Evolutionary conservation across 345 rosid species (phyloP).

Genomic region (Brassica nigra): DNA sequence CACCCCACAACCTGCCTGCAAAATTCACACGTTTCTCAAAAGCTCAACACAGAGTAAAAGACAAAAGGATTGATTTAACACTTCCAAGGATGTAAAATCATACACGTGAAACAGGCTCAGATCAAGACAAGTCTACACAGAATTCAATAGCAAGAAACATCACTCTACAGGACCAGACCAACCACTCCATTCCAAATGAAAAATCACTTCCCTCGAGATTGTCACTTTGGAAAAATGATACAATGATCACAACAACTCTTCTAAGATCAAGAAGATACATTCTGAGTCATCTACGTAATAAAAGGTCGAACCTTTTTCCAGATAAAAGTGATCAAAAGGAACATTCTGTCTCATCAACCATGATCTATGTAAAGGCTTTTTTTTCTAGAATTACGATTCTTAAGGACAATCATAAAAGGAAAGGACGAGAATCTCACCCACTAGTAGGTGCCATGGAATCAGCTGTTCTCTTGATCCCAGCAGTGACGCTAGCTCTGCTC

Average conservation of each 20-base stretch:
- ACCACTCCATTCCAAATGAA: background rate
- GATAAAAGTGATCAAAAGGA: constrained; percentile 9
- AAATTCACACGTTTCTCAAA: background rate
- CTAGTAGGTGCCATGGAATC: constrained; percentile 61
- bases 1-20: constrained; percentile 89
- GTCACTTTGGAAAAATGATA: background rate
- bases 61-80: background rate
- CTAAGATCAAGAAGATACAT: constrained; percentile 14
- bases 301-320: constrained; percentile 14
- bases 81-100: background rate
- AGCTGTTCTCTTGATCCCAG: constrained; percentile 69
- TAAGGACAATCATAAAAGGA: background rate
- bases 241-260: constrained; percentile 3
- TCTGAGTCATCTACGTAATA: constrained; percentile 4
- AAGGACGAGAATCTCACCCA: constrained; percentile 48
- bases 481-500: constrained; percentile 52
- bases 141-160: constrained; percentile 11
- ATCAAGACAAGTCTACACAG: constrained; percentile 5
- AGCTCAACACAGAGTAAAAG: constrained; percentile 3
- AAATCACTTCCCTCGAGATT: background rate
- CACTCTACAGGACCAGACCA: background rate
- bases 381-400: constrained; percentile 9
- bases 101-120: background rate
- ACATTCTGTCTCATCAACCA: constrained; percentile 17
- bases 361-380: constrained; percentile 17